Base-by-base conservation (phyloP, 805 yeast genomes). In the Schwanniomyces polymorphus region DNA sequence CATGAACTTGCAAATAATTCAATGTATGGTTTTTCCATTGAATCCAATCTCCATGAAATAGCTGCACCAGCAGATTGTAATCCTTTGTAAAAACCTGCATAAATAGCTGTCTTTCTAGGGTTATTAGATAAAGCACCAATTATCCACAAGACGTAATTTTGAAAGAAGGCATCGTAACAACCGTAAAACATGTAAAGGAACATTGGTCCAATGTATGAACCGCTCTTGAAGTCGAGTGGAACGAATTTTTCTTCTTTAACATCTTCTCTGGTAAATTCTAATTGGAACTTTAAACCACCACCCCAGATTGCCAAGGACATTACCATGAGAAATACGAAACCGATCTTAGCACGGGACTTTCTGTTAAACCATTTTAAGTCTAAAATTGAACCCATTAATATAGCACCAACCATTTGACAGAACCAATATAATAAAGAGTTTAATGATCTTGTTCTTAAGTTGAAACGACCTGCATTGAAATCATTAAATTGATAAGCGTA, bases 31-130 rank as follows among this genome's bases (percentile, higher is more conserved):
- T 46, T 49, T 10, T 57, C 61, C 29, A 67, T 49, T 27, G 80
- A 75, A 56, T 81, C 85, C 51, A 80, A 62, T 54, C 82, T 66
- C 86, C 85, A 83, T 11, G 75, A 76, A 41, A 82, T 69, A 21
- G 82, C 86, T 11, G 82, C 81, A 59, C 84, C 85, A 8, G 85
- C 86, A 35, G 82, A 75, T 65, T 82, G 87, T 48, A 83, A 62
- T 47, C 84, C 81, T 68, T 83, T 83, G 68, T 81, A 82, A 61
- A 79, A 79, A 35, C 85, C 85, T 16, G 84, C 82, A 55, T 79
- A 78, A 48, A 81, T 61, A 23, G 84, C 81, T 34, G 72, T 67
- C 60, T 76, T 79, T 65, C 80, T 74, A 27, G 84, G 75, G 56
- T 78, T 75, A 60, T 82, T 82, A 46, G 85, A 73, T 47, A 82